Base-by-base conservation (phyloP, 1,139 yeast species). In the Yamadazyma pseudoaaseri region DNA sequence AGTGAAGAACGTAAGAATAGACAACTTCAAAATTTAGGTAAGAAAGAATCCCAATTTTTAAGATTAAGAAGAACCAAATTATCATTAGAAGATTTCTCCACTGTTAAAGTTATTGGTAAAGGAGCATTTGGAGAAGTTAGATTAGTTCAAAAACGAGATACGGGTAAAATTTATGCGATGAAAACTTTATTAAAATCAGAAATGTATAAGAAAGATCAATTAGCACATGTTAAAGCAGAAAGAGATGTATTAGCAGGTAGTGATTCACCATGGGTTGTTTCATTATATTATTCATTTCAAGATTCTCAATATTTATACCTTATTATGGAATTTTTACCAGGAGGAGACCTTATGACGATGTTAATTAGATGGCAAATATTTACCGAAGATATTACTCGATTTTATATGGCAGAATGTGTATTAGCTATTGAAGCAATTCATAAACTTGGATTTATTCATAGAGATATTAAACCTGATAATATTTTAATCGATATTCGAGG, bases 81-180 rank as follows among this genome's bases (percentile, higher is more conserved):
- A 35, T 70, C 87, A 0, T 56, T 84, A 33, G 90, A 82, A 34
- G 94, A 84, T 59, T 84, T 84, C 54, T 74, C 69, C 37, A 83
- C 92, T 1, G 90, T 84, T 20, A 84, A 84, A 56, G 92, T 84
- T 14, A 84, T 84, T 49, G 94, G 94, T 47, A 84, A 84, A 55
- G 94, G 94, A 56, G 94, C 94, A 0, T 84, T 84, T 60, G 94
- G 94, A 49, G 94, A 84, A 52, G 94, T 84, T 29, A 65, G 94
- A 49, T 62, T 84, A 39, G 94, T 83, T n/a, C 94, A 84, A 56
- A 84, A 84, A 65, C 73, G 65, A 41, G 92, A 84, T 53, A 82
- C 90, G 1, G 94, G 94, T 33, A 84, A 84, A 54, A 83, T 84
- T 12, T 84, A 83, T 59, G 94, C 94, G 8, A 84, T 84, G 94